Evolutionary conservation across 179 eudicot genomes (phyloP), one percentile per base, ranked within the genome.

Genomic region (Beta macrorhiza): DNA sequence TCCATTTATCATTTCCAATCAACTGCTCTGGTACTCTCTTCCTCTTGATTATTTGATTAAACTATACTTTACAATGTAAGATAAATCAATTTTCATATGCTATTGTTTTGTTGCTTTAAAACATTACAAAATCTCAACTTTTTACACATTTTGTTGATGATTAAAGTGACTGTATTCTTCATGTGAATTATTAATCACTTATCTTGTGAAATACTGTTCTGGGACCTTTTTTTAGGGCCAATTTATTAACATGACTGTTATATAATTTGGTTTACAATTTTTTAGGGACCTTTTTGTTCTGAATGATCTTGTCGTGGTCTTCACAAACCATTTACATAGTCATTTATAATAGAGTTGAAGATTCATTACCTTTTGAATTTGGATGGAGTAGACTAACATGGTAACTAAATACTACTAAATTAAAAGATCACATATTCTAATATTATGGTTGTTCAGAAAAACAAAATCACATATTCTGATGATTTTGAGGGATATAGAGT

Each of bases 21-120:
- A 59, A n/a, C 67, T 81, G 79, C 79, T 81, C 76, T 45, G 87
- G 87, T 84, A 81, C 11, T 57, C 73, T n/a, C 49, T 62, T 15
- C 58, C 37, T 13, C 8, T 1, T 13, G 20, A 5, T 5, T 77
- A 8, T 53, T 52, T 62, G 3, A n/a, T 58, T 37, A 12, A 8
- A 53, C 5, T 14, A 10, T 7, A 22, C 5, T 2, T 68, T 58
- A 29, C 19, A 16, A 2, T 57, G 45, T 0, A 67, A 37, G 45
- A 16, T 67, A 14, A 67, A 67, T 0, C 25, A 11, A 32, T 12
- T 7, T 32, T 67, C 16, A 29, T 45, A 22, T 25, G 59, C 14
- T 72, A 7, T 47, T 63, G 59, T 77, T 62, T 20, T 78, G 19
- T 52, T 78, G 22, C 6, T 7, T 76, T 74, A 7, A 5, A 13